Base-by-base conservation (phyloP, 2,329 filamentous ascomycete species). In the Cladosporium sp. region DNA sequence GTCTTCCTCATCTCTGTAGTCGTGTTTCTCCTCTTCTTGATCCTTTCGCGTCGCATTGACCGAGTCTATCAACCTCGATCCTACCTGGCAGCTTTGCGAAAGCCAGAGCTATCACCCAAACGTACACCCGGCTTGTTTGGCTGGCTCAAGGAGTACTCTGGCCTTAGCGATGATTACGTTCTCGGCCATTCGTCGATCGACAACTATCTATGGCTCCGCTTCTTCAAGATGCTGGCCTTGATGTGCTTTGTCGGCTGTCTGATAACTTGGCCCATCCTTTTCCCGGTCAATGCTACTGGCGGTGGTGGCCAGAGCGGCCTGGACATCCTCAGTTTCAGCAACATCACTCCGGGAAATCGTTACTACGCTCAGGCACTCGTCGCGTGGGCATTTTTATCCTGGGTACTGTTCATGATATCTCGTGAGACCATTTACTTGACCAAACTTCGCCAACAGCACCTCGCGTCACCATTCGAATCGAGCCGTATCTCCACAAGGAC, bases 81-180 rank as follows among this genome's bases (percentile, higher is more conserved):
- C 0, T 73, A 69, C 65, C 58, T 75, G 8, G 67, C 63, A n/a
- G 57, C 66, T 8, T 55, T 74, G n/a, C 62, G 67, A 56, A 67
- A 67, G 52, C 80, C 78, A 72, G 79, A 84, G 67, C 78, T 79
- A 69, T 84, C 79, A 57, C 84, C 84, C 23, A 76, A 81, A 5
- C 77, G 73, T 21, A 75, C 75, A 28, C 65, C 64, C 14, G 81
- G 83, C 50, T 77, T 84, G 66, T 74, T 86, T 58, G 83, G 84
- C 69, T 87, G 85, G 84, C 78, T 84, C 60, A 76, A 74, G 10
- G 75, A 79, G 62, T 79, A 80, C 67, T 73, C 72, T 46, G 67
- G 67, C 73, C 79, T 80, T 52, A 72, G 75, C 57, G 81, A 83
- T 68, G 75, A 77, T 50, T 80, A 78, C 67, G 78, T 82, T 44